Evolutionary conservation across 2,329 filamentous ascomycete species (phyloP).

Genomic region (Fusarium nisikadoi): DNA sequence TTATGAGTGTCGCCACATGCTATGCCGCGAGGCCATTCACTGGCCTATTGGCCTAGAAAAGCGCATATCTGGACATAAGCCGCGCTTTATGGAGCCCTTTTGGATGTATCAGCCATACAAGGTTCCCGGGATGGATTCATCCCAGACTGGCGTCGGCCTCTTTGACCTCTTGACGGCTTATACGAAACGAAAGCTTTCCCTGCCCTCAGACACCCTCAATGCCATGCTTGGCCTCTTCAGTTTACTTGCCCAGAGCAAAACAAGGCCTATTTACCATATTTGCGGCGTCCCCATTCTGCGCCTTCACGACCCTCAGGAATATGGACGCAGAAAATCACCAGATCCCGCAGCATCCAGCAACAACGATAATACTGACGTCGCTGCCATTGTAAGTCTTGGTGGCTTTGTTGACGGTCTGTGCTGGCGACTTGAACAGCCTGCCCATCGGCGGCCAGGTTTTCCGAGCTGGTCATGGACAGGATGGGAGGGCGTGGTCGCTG

Average conservation of each 20-base stretch:
- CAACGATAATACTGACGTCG: neutral
- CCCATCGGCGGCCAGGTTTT: neutral
- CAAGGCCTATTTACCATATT: neutral
- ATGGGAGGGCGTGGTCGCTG: neutral
- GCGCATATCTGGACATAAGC: neutral
- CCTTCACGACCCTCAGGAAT: too few species aligned
- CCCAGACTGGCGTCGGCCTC: neutral
- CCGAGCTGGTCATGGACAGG: neutral
- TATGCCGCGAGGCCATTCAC: neutral
- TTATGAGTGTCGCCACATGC: neutral
- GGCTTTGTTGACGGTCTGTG: neutral
- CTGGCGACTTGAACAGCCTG: neutral
- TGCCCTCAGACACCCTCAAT: neutral
- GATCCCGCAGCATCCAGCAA: too few species aligned
- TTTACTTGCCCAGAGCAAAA: neutral
- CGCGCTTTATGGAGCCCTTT: neutral
- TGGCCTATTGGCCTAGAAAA: neutral
- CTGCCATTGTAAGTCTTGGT: accelerated
- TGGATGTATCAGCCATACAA: neutral
- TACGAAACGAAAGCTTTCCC: neutral
- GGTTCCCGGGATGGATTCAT: neutral
- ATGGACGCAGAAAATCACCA: too few species aligned
- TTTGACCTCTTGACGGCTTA: neutral
- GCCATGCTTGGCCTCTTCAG: neutral
- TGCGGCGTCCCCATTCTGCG: neutral